Percentiles rank a stretch among this genome's conserved stretches.
Evolutionary conservation across 495 filamentous ascomycete genomes (phyloP).

Genomic region (Staphylotrichum tortipilum): DNA sequence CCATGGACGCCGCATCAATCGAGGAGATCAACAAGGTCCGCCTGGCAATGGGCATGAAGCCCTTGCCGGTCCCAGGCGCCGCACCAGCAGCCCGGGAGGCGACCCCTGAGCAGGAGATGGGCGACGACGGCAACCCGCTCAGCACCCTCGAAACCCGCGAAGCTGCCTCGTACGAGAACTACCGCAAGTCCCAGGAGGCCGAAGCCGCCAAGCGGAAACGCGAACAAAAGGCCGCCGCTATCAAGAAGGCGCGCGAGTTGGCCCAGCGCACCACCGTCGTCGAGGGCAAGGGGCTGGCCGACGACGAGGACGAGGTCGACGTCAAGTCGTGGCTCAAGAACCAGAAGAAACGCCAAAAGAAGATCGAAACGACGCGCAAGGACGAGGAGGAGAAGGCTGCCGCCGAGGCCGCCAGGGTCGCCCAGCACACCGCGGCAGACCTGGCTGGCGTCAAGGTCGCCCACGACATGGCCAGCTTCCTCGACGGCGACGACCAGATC

Average conservation of each 20-base stretch:
- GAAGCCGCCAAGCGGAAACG: conserved; percentile 62
- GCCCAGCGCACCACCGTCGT: conserved; percentile 66
- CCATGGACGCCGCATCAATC: conserved; percentile 78
- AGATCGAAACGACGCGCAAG: conserved; percentile 70
- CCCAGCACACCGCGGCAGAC: conserved; percentile 71
- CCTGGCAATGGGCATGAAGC: conserved; percentile 79
- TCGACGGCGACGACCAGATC: conserved; percentile 71
- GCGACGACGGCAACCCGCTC: conserved; percentile 58
- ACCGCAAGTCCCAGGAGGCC: conserved; percentile 44
- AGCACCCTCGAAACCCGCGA: conserved; percentile 77
- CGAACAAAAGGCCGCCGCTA: conserved; percentile 64
- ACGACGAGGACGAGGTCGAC: conserved; percentile 60
- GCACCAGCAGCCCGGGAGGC: conserved; percentile 25
- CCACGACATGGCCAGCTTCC: conserved; percentile 71
- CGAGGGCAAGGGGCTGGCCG: conserved; percentile 72
- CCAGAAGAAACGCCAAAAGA: conserved; percentile 84
- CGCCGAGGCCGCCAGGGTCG: conserved; percentile 34
- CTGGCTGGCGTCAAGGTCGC: conserved; percentile 85
- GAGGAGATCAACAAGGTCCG: conserved; percentile 94
- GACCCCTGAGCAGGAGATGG: conserved; percentile 24
- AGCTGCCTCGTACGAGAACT: conserved; percentile 62
- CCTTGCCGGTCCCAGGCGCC: conserved; percentile 71
- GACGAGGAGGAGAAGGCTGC: conserved; percentile 63
- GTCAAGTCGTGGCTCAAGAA: conserved; percentile 76
- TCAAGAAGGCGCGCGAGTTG: conserved; percentile 81